Conservation (phyloP, 306 rosid genomes). For the Coriaria nepalensis region DNA sequence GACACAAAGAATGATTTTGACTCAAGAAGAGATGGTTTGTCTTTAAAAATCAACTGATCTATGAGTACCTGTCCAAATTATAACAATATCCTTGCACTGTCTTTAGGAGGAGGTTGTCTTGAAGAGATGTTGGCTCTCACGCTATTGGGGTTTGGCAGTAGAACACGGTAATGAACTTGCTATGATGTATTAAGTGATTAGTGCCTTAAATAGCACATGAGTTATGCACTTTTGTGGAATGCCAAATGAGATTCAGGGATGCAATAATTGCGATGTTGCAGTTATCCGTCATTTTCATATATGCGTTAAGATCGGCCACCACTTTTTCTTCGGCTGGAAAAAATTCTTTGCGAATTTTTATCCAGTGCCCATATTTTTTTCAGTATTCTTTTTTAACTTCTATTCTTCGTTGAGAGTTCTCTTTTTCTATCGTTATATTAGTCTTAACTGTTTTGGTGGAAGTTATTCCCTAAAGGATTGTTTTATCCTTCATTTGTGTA, state of each 20-base stretch:
- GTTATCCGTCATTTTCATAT: too few relatives aligned
- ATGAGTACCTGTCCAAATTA: constrained; percentile 1
- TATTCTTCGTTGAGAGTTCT: background rate
- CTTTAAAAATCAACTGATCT: constrained; percentile 12
- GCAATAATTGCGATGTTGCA: too few relatives aligned
- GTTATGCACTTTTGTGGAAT: constrained; percentile 12
- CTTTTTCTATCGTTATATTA: background rate
- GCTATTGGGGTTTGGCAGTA: constrained; percentile 91
- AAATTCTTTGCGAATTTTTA: too few relatives aligned
- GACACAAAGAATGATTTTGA: constrained; percentile 96
- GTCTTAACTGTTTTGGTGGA: background rate
- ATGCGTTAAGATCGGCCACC: too few relatives aligned
- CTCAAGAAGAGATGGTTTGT: constrained; percentile 98
- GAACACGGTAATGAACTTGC: constrained; percentile 54
- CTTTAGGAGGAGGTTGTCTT: constrained; percentile 92
- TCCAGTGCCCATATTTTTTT: too few relatives aligned
- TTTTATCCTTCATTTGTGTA: background rate
- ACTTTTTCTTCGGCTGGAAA: too few relatives aligned
- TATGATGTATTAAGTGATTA: constrained; percentile 15
- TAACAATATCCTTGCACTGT: constrained; percentile 10
- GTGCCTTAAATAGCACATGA: constrained; percentile 12
- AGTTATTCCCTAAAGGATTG: background rate
- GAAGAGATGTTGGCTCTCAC: constrained; percentile 98
- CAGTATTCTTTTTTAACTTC: background rate
- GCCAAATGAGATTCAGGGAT: too few relatives aligned